Base-by-base conservation (phyloP, 108 stramenopile species). In the Epipyxis sp. region DNA sequence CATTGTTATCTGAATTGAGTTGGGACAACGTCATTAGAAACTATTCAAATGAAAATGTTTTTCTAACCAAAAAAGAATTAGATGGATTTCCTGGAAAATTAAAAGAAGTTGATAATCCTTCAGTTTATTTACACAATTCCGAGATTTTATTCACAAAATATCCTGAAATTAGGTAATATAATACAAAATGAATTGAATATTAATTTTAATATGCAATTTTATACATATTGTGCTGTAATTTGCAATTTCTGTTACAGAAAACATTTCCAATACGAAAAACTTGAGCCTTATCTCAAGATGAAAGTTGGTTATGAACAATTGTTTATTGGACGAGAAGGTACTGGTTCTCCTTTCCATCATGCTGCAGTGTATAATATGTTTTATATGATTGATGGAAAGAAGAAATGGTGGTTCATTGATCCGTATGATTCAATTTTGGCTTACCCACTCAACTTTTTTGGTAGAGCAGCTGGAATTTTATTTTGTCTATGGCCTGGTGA, bases 331-430 rank as follows among this genome's bases (percentile, higher is more conserved):
- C 6, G 20, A 20, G 42, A 6, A 6, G 65, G 65, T 20, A 67
- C 65, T 39, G 65, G 65, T 13, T 13, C 65, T 67, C 65, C 65
- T 67, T 67, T 67, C 13, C 65, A 67, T 67, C 37, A 67, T 20
- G 65, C 65, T 42, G 65, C 65, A 13, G 65, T 67, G 13, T 67
- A 67, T 20, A 67, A 67, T 67, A 67, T 67, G 65, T 67, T 67
- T 20, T 67, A 67, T 20, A 67, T 67, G 65, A 67, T 67, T 20
- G 20, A 6, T 67, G 65, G 65, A 39, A 6, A 20, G 13, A 67
- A 67, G 42, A 20, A 43, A 43, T 67, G 65, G 65, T 13, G 13
- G 6, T 67, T 67, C 42, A 20, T 67, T 43, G 65, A 67, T 43
- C 65, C 65, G 6, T 67, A 67, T 43, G 65, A 67, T 20, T 13